Evolutionary conservation across 306 rosid species (phyloP), one percentile per base, ranked within the genome.

Genomic region (Quercus berberidifolia): DNA sequence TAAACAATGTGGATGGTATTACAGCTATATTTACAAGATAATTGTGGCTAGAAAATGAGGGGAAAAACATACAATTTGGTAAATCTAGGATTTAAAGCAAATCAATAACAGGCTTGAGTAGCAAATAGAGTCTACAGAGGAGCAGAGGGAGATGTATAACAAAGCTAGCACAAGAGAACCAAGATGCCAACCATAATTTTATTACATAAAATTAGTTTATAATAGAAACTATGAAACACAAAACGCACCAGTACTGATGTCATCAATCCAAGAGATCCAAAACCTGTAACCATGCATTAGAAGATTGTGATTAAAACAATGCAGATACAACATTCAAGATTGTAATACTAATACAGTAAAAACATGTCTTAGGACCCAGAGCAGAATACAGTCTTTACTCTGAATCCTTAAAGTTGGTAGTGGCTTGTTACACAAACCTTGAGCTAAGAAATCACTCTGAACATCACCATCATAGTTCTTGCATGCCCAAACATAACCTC

Each of bases 401-500:
- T 64, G 70, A 30, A 5, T 49, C 54, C 54, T 49, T 12, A 49
- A 49, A 49, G 4, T 18, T 49, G n/a, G 9, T 14, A 28, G 41
- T 1, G 6, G 58, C 41, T n/a, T 18, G 57, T 41, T 54, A 52
- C 19, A 86, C 88, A 71, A 76, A 95, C 99, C 99, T 95, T 95
- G 99, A 60, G 99, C 99, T 77, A 95, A 89, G 91, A 95, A 87
- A 82, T 95, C 99, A 81, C 99, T 95, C 85, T 95, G 99, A 55
- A 95, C 98, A 81, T 95, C 99, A 79, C 99, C 99, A 87, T 95
- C 98, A 81, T 95, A 95, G 85, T 95, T 95, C 88, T 95, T 95
- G 97, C 99, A 95, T 69, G 99, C 99, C 98, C 99, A 95, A 72
- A 95, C 99, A 88, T 95, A 95, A 65, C 97, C 99, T 86, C 99